Evolutionary conservation across 164 flowering plant genomes (phyloP), one percentile per base, ranked within the genome.

Genomic region (Chimonanthus praecox): DNA sequence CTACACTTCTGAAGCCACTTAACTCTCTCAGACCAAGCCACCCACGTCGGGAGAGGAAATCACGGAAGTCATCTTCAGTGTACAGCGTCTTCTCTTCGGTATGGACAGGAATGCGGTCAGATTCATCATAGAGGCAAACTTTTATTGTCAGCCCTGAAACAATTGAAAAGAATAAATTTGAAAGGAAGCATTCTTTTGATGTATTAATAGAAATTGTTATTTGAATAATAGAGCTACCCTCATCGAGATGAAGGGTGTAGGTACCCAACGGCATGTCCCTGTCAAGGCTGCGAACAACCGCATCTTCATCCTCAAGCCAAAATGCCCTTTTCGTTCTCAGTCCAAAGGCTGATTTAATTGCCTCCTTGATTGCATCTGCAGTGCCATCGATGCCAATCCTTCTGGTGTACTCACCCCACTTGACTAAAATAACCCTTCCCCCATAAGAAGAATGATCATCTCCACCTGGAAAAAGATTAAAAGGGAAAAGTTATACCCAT

Each of bases 251-350:
- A 72, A 88, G 88, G 68, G 80, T 73, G 60, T 86, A 86, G 20
- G 79, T 82, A 43, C 88, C 88, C 74, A 86, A 44, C 18, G 91
- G 91, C 91, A 88, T 88, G 75, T 82, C 85, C 45, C 87, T 79
- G 73, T 85, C 89, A 78, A 88, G 83, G 69, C 81, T 76, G 21
- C 87, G 80, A 48, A 86, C 82, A 65, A 85, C 76, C 69, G 79
- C 83, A 67, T 83, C 82, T 78, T 84, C 91, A 82, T 85, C 91
- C 79, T 85, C 89, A 76, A 86, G 77, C 88, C 91, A 88, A 79
- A 88, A 88, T n/a, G 85, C 85, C 21, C 89, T 78, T 45, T 79
- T 85, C 49, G 89, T 84, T 80, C 89, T 79, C 49, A 86, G 70
- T 61, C 91, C 76, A 75, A 88, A 86, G 49, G 89, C 85, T 65